A percentile compares a stretch with the other conserved stretches of the same genome.
Evolutionary conservation across 1,284 basidiomycete genomes (phyloP).

Genomic region (Cronartium quercuum): DNA sequence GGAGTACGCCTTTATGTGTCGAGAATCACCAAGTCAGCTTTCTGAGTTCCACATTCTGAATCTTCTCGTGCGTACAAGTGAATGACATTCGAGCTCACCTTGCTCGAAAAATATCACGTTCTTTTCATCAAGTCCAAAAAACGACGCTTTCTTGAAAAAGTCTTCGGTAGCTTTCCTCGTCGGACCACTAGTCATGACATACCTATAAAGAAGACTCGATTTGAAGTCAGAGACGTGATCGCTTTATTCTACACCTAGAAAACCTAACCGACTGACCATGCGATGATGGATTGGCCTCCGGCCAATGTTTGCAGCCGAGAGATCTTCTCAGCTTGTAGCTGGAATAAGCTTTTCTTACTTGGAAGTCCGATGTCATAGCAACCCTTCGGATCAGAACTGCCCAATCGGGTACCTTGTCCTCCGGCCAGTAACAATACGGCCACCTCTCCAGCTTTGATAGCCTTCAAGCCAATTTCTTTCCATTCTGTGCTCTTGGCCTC

Average conservation of each 20-base stretch:
- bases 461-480: constrained; percentile 67
- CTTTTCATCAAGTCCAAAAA: constrained; percentile 73
- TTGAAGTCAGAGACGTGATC: background rate
- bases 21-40: background rate
- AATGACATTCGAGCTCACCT: constrained; percentile 62
- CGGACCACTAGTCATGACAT: constrained; percentile 98
- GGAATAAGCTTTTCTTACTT: constrained; percentile 87
- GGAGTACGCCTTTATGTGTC: constrained; percentile 71
- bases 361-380: constrained; percentile 96
- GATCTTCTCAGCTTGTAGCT: constrained; percentile 94
- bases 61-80: background rate
- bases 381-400: constrained; percentile 87
- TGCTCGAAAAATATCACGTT: constrained; percentile 96
- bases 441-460: constrained; percentile 73
- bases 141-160: constrained; percentile 72
- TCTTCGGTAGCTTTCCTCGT: constrained; percentile 78
- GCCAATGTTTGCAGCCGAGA: constrained; percentile 72
- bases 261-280: constrained; percentile 9
- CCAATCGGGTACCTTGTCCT: constrained; percentile 91
- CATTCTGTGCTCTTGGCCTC: constrained; percentile 54
- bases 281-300: constrained; percentile 2
- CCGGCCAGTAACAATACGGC: constrained; percentile 95
- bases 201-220: constrained; percentile 61
- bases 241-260: background rate
- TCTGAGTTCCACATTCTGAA: background rate